Evolutionary conservation across 129 eudicot species (phyloP), one percentile per base, ranked within the genome.

Genomic region (Flaveria ramosissima): DNA sequence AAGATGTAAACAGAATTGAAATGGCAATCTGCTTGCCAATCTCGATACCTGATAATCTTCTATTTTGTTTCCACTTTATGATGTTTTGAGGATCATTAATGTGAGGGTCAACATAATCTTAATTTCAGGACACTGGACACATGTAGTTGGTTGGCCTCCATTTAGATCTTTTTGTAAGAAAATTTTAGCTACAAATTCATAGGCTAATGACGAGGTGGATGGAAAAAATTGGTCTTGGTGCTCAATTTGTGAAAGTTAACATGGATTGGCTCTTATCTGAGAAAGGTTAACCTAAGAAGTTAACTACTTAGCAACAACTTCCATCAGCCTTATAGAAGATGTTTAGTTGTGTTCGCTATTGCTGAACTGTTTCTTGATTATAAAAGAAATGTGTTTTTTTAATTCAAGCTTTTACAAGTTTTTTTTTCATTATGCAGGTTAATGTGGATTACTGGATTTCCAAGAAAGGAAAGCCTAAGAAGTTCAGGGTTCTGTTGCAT

Each of bases 71-170:
- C 1, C 26, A 24, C 26, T 24, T 24, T 24, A 24, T 24, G 26
- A 24, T 24, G 26, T 24, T 24, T 24, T 1, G 26, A 24, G 26
- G 26, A 24, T 24, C 26, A 24, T 24, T 24, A 24, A 24, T 23
- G 24, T 23, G 24, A 23, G 24, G 24, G 24, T 23, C 24, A 23
- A 23, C 0, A 23, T 23, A 53, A 59, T 67, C 13, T 68, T 32
- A 45, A 12, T 73, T 73, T 19, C 86, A 93, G n/a, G n/a, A n/a
- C n/a, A n/a, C n/a, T n/a, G 98, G 93, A 91, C 98, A 14, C 98
- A 93, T 79, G 98, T 93, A 62, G 97, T 93, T 71, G 98, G 98
- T 56, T 93, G 98, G 98, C 98, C 97, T 21, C 98, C 98, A 26
- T 84, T 93, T 61, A 84, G 98, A 79, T 82, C 91, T 9, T 93